A percentile compares a stretch with the other conserved stretches of the same genome.
These are phyloP conservation scores for Trichosporon sp. DNA, from an alignment of 1,284 basidiomycete species.

Conservation along the genomic window DNA sequence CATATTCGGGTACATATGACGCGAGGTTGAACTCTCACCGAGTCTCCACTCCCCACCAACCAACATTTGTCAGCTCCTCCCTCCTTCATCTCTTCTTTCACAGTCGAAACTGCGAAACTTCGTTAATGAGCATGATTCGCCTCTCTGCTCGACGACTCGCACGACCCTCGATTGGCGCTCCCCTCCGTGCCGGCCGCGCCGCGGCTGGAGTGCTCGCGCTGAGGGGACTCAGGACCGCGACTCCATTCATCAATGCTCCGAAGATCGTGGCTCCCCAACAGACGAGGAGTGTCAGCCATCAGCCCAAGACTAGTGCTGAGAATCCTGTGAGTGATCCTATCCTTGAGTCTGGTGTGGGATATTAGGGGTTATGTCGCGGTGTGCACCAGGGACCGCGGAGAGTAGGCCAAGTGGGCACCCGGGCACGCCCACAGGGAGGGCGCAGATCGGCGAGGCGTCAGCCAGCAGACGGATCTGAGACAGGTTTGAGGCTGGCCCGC, in stretches of 20 bases:
- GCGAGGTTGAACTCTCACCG: neutral
- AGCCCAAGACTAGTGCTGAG: constrained; percentile 15
- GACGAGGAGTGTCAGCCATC: neutral
- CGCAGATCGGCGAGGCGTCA: no score
- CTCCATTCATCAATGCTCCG: neutral
- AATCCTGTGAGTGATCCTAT: constrained; percentile 33
- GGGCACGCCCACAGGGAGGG: no score
- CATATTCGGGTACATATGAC: neutral
- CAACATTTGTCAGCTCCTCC: no score
- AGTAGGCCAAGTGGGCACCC: no score
- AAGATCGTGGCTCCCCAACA: neutral
- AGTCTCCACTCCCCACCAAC: neutral
- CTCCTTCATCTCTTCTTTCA: no score
- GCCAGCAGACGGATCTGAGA: neutral
- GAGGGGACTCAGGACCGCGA: neutral
- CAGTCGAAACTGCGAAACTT: neutral
- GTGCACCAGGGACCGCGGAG: no score
- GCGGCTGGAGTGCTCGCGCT: no score
- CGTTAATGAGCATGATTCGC: constrained; percentile 7
- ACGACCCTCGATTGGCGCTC: neutral
- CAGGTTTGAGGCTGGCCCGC: neutral
- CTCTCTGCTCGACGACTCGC: constrained; percentile 7
- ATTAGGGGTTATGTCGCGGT: no score
- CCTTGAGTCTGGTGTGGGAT: neutral
- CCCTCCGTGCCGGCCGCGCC: no score